Conservation (phyloP, 208 protist genomes). For the Trypanosoma lewisi region DNA sequence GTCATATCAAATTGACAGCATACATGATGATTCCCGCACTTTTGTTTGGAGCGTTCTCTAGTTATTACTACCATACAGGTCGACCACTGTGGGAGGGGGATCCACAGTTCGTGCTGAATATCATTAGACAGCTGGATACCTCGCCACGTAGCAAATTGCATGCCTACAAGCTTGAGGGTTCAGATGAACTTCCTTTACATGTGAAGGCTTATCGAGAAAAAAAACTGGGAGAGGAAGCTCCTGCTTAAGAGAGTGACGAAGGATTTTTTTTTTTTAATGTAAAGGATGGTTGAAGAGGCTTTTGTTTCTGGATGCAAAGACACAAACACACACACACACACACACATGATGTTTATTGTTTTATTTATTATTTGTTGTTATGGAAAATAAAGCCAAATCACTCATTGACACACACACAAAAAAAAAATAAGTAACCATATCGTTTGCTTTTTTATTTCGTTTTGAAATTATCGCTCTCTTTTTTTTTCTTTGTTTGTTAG, state of each 20-base stretch:
- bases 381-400: no score
- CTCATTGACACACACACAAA: no score
- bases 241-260: conserved; percentile 21
- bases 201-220: conserved; percentile 42
- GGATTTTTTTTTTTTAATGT: no score
- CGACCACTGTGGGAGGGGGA: conserved; percentile 61
- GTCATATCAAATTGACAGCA: conserved; percentile 52
- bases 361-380: no score
- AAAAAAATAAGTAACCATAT: no score
- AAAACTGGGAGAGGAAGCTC: conserved; percentile 30
- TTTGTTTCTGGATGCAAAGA: no score
- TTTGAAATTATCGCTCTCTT: no score
- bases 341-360: no score
- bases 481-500: no score
- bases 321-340: no score
- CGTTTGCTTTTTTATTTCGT: no score
- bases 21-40: conserved; percentile 50
- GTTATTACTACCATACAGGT: conserved; percentile 64
- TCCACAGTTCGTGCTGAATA: conserved; percentile 66
- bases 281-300: no score
- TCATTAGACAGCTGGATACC: conserved; percentile 60
- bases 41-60: conserved; percentile 28
- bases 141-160: conserved; percentile 77
- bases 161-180: conserved; percentile 49
- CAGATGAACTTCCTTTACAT: conserved; percentile 56